Base-by-base conservation (phyloP, 768 basidiomycete species). In the Lactarius sanguifluus region DNA sequence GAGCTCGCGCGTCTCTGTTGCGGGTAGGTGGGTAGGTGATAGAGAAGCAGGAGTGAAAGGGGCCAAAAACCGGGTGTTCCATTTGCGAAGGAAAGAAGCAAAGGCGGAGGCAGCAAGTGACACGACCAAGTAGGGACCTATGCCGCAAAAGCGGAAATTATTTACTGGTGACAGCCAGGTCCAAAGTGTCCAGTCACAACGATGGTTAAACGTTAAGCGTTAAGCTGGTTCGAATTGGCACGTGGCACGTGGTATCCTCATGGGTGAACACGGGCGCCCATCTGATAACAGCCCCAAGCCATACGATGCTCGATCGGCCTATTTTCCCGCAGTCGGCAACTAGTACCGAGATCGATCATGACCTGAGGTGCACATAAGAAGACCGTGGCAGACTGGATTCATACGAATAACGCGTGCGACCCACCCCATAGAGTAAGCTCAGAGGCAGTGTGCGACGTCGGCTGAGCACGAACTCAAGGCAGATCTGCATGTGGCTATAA, bases 61-160 rank as follows among this genome's bases (percentile, higher is more conserved):
- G 54, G 65, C 4, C 43, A n/a, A 34, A 23, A 57, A 40, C 34
- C 10, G 50, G 60, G 45, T n/a, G 5, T 6, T 62, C 59, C 47
- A 36, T 32, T 43, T 34, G 38, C 16, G 3, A 23, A 12, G 18
- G 59, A 55, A 61, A 47, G 59, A 45, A 61, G 1, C 3, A 32
- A 9, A 16, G 15, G 28, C 52, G 45, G 30, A 23, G n/a, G 45
- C 47, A 50, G 47, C 9, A 38, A 30, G 36, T 54, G 52, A 63
- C 23, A 55, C 43, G 47, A 59, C 28, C 43, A 32, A 40, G 28
- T 16, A 34, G 15, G 57, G 61, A 43, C 55, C 18, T 32, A 2
- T 25, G 47, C 23, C 34, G 55, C 55, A 25, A 12, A 34, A 34
- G 61, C 65, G 65, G 65, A 66, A 62, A 66, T 66, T 66, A 62